Conservation (phyloP, 73 alveolate genomes). For the Stentor roeselii region DNA sequence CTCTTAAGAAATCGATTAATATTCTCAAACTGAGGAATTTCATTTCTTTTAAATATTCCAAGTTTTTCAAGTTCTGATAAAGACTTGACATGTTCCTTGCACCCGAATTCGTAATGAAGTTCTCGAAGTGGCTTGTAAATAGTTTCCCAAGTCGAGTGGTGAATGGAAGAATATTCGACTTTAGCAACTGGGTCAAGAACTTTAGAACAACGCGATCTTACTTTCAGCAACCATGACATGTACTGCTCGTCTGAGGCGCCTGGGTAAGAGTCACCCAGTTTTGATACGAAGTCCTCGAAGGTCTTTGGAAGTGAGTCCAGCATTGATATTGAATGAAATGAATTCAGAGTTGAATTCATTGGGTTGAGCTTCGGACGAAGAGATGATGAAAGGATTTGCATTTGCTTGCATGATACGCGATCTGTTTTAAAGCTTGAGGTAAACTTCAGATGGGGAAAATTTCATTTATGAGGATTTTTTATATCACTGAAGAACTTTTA, state of each 20-base stretch:
- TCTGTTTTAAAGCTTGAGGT: not conserved
- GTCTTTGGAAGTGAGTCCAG: not conserved
- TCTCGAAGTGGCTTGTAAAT: constrained; percentile 41
- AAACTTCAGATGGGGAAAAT: not conserved
- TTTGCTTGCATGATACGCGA: not conserved
- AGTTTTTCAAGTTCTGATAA: constrained; percentile 40
- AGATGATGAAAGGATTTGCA: not conserved
- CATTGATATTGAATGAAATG: not conserved
- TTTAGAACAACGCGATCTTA: not conserved
- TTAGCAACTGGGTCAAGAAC: not conserved
- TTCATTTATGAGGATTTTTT: not conserved
- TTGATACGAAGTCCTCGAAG: constrained; percentile 8
- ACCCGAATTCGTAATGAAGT: constrained; percentile 35
- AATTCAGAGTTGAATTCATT: not conserved
- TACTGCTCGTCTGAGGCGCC: not conserved
- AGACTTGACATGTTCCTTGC: constrained; percentile 38
- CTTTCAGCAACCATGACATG: not conserved
- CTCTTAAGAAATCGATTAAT: constrained; percentile 51
- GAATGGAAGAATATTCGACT: not conserved
- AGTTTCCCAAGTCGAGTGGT: constrained; percentile 36
- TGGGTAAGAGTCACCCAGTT: constrained; percentile 6
- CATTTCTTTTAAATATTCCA: constrained; percentile 38
- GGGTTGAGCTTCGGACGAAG: not conserved
- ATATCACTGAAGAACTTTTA: too few species aligned
- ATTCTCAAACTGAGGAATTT: constrained; percentile 66